Conservation (phyloP, 768 basidiomycete species). For the Leccinum truebloodii region DNA sequence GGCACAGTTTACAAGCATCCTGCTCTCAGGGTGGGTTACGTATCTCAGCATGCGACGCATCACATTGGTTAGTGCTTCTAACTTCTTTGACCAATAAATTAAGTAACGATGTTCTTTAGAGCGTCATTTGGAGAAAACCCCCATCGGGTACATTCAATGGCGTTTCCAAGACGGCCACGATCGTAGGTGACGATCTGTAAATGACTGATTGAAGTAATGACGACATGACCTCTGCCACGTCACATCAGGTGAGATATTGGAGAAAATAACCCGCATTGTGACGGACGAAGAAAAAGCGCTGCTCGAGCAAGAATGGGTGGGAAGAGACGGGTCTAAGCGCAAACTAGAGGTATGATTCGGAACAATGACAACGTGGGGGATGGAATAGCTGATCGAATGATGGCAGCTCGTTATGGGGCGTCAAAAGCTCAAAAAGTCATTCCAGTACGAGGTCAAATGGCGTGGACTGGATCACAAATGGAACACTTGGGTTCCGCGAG, state of each 20-base stretch:
- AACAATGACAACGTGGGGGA: conserved; percentile 10
- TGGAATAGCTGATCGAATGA: conserved; percentile 18
- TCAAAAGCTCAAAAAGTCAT: conserved; percentile 94
- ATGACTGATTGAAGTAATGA: conserved; percentile 11
- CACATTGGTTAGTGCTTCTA: conserved; percentile 65
- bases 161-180: conserved; percentile 99
- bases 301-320: conserved; percentile 85
- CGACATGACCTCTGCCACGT: conserved; percentile 15
- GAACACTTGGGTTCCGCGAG: conserved; percentile 92
- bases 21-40: conserved; percentile 90
- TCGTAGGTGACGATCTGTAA: conserved; percentile 51
- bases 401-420: conserved; percentile 83
- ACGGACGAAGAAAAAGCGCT: conserved; percentile 81
- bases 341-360: conserved; percentile 76
- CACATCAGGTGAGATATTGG: conserved; percentile 74
- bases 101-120: conserved; percentile 46
- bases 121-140: conserved; percentile 93
- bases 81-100: conserved; percentile 19
- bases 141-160: conserved; percentile 97
- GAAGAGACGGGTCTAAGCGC: conserved; percentile 86
- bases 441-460: conserved; percentile 94
- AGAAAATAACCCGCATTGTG: conserved; percentile 88
- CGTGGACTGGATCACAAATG: conserved; percentile 77
- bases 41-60: conserved; percentile 97
- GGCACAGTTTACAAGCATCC: conserved; percentile 95